A percentile compares a stretch with the other conserved stretches of the same genome.
These are phyloP conservation scores for Epichloe coenophiala DNA, from an alignment of 2,329 filamentous ascomycete genomes.

Conservation along the genomic window DNA sequence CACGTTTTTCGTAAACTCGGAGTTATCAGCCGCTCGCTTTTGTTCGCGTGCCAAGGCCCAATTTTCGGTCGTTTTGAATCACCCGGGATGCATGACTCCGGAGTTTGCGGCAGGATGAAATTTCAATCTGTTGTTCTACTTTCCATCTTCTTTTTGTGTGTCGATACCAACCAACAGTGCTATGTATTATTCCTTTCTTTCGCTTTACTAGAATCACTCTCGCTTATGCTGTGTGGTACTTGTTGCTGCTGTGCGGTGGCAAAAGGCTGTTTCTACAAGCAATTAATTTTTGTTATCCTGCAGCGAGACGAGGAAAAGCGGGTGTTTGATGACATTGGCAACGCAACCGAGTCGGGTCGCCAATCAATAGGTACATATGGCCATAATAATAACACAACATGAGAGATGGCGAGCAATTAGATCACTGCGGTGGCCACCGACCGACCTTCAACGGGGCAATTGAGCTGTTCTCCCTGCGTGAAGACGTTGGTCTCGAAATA, in stretches of 20 bases:
- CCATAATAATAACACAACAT: not conserved
- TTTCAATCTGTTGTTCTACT: conserved; percentile 8
- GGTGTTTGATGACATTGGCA: not conserved
- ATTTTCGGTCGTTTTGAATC: not conserved
- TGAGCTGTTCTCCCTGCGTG: not conserved
- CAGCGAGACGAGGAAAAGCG: conserved; percentile 1
- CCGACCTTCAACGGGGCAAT: not conserved
- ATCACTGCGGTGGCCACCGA: not conserved
- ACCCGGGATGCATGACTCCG: conserved; percentile 7
- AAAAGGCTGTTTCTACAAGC: not conserved
- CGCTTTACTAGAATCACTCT: not conserved
- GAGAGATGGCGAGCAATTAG: not conserved
- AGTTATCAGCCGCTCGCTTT: not conserved
- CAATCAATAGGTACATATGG: not conserved
- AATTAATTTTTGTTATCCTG: not conserved
- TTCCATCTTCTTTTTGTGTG: conserved; percentile 2
- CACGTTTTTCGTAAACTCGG: not conserved
- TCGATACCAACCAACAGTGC: conserved; percentile 13
- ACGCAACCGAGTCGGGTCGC: not conserved
- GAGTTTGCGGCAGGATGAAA: conserved; percentile 9
- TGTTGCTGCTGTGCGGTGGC: not conserved
- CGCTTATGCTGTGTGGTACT: not conserved
- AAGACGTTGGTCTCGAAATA: not conserved
- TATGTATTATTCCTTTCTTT: not conserved
- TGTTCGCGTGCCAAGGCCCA: not conserved